Evolutionary conservation across 2,329 filamentous ascomycete species (phyloP).

Genomic region (Zymoseptoria crescenta): DNA sequence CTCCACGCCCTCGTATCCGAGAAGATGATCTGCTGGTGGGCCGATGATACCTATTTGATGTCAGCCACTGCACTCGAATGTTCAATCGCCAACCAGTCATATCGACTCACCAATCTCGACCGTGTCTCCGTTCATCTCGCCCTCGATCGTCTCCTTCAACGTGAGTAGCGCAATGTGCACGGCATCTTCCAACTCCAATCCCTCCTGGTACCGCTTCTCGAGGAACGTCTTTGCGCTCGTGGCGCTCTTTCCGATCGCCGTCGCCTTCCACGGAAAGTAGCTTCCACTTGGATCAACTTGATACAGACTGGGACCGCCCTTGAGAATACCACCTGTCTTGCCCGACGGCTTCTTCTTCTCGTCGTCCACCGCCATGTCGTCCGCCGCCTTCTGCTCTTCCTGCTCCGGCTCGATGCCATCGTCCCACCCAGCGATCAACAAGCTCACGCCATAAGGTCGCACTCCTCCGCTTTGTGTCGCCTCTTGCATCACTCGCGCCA

Average conservation of each 20-base stretch:
- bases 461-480: conserved; percentile 97
- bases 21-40: conserved; percentile 82
- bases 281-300: conserved; percentile 98
- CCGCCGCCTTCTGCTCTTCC: conserved; percentile 57
- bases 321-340: conserved; percentile 92
- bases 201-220: conserved; percentile 98
- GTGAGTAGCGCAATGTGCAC: conserved; percentile 97
- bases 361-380: conserved; percentile 41
- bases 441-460: conserved; percentile 88
- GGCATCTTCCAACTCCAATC: conserved; percentile 91
- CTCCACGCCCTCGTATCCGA: conserved; percentile 84
- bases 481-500: conserved; percentile 96
- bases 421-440: conserved; percentile 96
- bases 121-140: conserved; percentile 95
- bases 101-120: conserved; percentile 78
- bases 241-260: conserved; percentile 96
- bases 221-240: conserved; percentile 98
- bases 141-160: conserved; percentile 97
- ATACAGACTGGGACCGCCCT: conserved; percentile 94
- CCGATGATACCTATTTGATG: conserved; percentile 74
- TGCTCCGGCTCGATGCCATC: conserved; percentile 87
- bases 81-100: not conserved
- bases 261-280: conserved; percentile 99
- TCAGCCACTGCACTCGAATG: conserved; percentile 2
- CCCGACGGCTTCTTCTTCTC: conserved; percentile 65